Evolutionary conservation across 345 rosid species (phyloP), one percentile per base, ranked within the genome.

Genomic region (Dovyalis caffra): DNA sequence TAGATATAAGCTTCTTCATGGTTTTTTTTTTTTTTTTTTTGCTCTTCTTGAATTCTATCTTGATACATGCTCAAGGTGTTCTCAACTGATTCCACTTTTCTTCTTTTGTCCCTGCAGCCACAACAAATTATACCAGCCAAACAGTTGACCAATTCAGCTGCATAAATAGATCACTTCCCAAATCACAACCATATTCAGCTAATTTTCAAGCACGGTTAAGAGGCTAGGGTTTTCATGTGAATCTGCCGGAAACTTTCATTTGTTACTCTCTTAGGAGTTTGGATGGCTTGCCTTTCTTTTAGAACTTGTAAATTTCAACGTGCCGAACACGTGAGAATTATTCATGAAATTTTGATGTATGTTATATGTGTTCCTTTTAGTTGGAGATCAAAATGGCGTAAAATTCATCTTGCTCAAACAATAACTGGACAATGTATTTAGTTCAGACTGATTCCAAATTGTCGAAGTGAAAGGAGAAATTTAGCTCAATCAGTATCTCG

Each of bases 41-140:
- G 1, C 6, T 47, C 21, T 47, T 21, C 8, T 21, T 51, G 25
- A 20, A 20, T 51, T 51, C 25, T n/a, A 51, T 51, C 58, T 7
- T 51, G 58, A 51, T 51, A 51, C 7, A 21, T 51, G 4, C 25
- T 21, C 8, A 72, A 21, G 26, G 14, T 69, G 37, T 11, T 38
- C 58, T 31, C 43, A 38, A 26, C 34, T 15, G 5, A n/a, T 25
- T 2, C 26, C 28, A 21, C 18, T 29, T 38, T 6, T 57, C 64
- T 38, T 43, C 14, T 21, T 60, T 10, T 60, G 7, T 53, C 62
- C 2, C 61, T 80, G 75, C 90, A 88, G 92, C 87, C 92, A 34
- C 88, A 81, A 61, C 53, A 84, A 69, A 76, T 85, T 60, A 84
- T 79, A 47, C 73, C 69, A 70, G 83, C 77, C 56, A 84, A 84